A percentile compares a stretch with the other conserved stretches of the same genome.
phyloP scores from a whole-genome alignment of 192 early-diverging fungal species.

The Umbelopsis isabellina region DNA sequence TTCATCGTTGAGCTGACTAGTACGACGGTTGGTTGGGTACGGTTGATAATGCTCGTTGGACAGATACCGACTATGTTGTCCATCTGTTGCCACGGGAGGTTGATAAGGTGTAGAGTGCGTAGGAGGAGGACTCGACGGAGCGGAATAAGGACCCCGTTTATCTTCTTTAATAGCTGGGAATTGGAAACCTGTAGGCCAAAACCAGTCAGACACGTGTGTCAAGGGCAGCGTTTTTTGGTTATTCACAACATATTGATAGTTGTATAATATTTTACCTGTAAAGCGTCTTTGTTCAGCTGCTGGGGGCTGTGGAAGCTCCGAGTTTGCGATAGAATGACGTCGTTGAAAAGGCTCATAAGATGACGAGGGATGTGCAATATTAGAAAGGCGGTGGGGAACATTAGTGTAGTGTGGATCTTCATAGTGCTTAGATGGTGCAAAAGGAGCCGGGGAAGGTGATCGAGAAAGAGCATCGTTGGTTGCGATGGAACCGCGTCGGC shows the following conservation, averaged over 20 bases:
- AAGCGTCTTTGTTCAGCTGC: not conserved
- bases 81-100: not conserved
- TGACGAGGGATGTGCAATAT: conserved; percentile 3
- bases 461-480: conserved; percentile 38
- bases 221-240: too few species aligned
- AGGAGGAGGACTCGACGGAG: conserved; percentile 43
- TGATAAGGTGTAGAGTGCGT: conserved; percentile 14
- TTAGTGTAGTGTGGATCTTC: conserved; percentile 20
- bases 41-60: conserved; percentile 14
- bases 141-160: conserved; percentile 34
- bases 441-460: conserved; percentile 39
- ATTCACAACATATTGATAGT: too few species aligned
- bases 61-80: not conserved
- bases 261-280: not conserved
- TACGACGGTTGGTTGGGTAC: conserved; percentile 15
- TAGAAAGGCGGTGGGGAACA: not conserved
- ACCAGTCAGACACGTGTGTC: not conserved
- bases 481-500: conserved; percentile 34
- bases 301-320: conserved; percentile 19
- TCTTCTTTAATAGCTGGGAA: conserved; percentile 43
- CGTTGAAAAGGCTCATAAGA: conserved; percentile 41
- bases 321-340: conserved; percentile 43
- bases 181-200: conserved; percentile 4
- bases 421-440: conserved; percentile 18
- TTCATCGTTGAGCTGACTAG: conserved; percentile 12